These are phyloP conservation scores for Mortierella hygrophila DNA, from an alignment of 192 early-diverging fungal species.

Conservation along the genomic window DNA sequence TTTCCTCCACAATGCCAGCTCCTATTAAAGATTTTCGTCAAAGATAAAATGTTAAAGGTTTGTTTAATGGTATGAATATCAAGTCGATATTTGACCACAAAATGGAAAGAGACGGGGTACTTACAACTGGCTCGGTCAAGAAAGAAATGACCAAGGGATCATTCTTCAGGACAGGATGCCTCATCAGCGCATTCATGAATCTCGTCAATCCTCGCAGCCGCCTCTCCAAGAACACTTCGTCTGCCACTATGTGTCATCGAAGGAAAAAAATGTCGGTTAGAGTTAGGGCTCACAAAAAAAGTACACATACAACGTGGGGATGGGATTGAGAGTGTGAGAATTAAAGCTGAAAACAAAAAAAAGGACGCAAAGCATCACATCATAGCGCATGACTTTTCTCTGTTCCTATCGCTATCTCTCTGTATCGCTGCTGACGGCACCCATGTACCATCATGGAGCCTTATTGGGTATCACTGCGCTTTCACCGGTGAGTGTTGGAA, in stretches of 20 bases:
- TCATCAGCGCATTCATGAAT: constrained; percentile 79
- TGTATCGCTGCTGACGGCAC: too few relatives aligned
- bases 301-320: neutral
- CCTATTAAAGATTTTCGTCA: constrained; percentile 45
- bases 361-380: constrained; percentile 3
- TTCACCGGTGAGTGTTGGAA: too few relatives aligned
- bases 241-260: constrained; percentile 46
- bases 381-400: neutral
- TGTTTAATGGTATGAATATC: neutral
- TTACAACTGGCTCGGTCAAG: constrained; percentile 73
- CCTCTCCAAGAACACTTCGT: constrained; percentile 79
- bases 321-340: neutral
- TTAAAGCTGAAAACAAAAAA: neutral
- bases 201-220: constrained; percentile 75
- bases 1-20: constrained; percentile 68
- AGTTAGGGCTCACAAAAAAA: neutral
- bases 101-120: neutral
- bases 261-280: neutral
- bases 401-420: too few relatives aligned
- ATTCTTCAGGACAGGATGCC: constrained; percentile 76
- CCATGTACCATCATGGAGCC: too few relatives aligned
- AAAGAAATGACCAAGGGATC: constrained; percentile 74
- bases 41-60: neutral
- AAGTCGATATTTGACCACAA: neutral
- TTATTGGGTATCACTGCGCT: too few relatives aligned